Conservation (phyloP, 345 rosid species). For the Hibiscus syriacus region DNA sequence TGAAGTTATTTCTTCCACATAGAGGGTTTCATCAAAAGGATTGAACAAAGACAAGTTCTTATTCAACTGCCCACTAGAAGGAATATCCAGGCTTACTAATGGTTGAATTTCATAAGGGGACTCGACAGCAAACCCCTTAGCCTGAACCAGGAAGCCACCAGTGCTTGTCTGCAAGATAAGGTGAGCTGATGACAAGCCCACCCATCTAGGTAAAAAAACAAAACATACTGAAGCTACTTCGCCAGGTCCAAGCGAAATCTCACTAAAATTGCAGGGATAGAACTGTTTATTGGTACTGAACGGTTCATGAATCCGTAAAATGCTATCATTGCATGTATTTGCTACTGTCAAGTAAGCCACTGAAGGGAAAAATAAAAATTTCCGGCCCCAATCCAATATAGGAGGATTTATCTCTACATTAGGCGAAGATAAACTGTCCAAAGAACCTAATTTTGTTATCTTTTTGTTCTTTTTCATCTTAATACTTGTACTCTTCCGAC, state of each 20-base stretch:
- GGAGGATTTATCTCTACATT: slow-evolving; percentile 46
- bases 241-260: slow-evolving; percentile 44
- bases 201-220: slow-evolving; percentile 51
- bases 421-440: slow-evolving; percentile 28
- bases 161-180: slow-evolving; percentile 55
- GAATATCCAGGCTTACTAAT: slow-evolving; percentile 25
- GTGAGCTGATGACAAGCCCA: slow-evolving; percentile 51
- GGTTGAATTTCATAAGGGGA: slow-evolving; percentile 51
- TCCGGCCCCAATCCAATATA: slow-evolving; percentile 53
- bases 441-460: slow-evolving; percentile 23
- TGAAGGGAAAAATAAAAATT: slow-evolving; percentile 42
- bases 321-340: slow-evolving; percentile 53
- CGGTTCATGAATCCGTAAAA: slow-evolving; percentile 50
- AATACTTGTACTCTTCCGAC: slow-evolving; percentile 22
- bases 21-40: slow-evolving; percentile 47
- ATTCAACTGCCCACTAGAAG: slow-evolving; percentile 32
- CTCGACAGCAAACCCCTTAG: slow-evolving; percentile 48
- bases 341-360: slow-evolving; percentile 44
- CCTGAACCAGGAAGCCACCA: slow-evolving; percentile 63
- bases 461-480: slow-evolving; percentile 24
- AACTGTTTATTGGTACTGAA: slow-evolving; percentile 52
- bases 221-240: slow-evolving; percentile 58
- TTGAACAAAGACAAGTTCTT: slow-evolving; percentile 54
- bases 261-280: slow-evolving; percentile 60
- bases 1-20: slow-evolving; percentile 43